phyloP scores from a whole-genome alignment of 108 stramenopile genomes.

The Stephanodiscus minutulus region DNA sequence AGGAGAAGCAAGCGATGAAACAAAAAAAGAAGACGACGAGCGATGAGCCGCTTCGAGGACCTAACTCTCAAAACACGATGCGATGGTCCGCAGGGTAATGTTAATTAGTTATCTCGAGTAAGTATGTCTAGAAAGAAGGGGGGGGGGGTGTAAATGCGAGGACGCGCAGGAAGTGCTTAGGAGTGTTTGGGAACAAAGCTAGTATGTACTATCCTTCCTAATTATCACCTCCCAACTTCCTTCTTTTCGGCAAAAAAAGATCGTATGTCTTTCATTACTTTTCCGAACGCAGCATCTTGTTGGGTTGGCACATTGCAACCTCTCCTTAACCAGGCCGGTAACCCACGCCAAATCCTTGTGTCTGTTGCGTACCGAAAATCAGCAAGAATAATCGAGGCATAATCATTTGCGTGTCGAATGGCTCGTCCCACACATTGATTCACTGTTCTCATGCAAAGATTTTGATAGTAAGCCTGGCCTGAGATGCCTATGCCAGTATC shows the following conservation, averaged over 20 bases:
- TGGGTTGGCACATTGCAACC: slow-evolving; percentile 19
- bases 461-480: slow-evolving; percentile 86
- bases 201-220: too few relatives aligned
- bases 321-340: slow-evolving; percentile 82
- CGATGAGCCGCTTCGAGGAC: slow-evolving; percentile 43
- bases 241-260: slow-evolving; percentile 32
- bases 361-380: slow-evolving; percentile 88
- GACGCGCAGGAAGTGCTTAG: too few relatives aligned
- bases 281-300: slow-evolving; percentile 27
- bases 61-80: slow-evolving; percentile 43
- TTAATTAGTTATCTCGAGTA: neutral
- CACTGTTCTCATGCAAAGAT: slow-evolving; percentile 96
- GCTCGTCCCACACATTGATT: slow-evolving; percentile 99
- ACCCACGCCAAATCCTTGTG: slow-evolving; percentile 54
- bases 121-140: neutral
- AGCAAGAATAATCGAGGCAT: slow-evolving; percentile 86
- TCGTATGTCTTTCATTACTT: slow-evolving; percentile 27
- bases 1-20: slow-evolving; percentile 41
- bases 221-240: too few relatives aligned
- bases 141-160: neutral
- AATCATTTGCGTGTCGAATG: slow-evolving; percentile 94
- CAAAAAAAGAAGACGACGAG: slow-evolving; percentile 35
- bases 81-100: slow-evolving; percentile 48
- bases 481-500: slow-evolving; percentile 44
- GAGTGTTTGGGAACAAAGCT: too few relatives aligned